Evolutionary conservation across 106 monocot species (phyloP), one percentile per base, ranked within the genome.

Genomic region (Vanilla planifolia): DNA sequence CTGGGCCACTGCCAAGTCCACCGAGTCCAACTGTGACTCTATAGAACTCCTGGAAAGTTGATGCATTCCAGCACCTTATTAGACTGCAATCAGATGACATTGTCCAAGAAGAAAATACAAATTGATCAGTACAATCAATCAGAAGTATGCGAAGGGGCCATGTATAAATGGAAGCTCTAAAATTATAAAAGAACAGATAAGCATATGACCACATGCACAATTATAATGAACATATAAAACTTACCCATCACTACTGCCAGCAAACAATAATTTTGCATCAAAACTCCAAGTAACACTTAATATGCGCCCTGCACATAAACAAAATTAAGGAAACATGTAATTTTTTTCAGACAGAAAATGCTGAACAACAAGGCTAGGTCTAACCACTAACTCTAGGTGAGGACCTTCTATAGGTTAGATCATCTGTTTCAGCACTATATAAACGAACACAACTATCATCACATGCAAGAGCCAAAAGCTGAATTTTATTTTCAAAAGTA

Each of bases 201-300:
- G 5, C 7, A 26, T 33, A 43, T 41, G 16, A 57, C 20, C n/a
- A 1, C 11, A 28, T 1, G 43, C 0, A 25, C 24, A 65, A 19
- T 23, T 46, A 35, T 9, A 57, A 43, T 32, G 27, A 53, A 16
- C 32, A 53, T 32, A 40, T 51, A 14, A 55, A 62, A 78, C 73
- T 59, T 87, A 98, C 96, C 96, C 91, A 66, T 98, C 96, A 69
- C 82, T 92, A 52, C 88, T 92, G 51, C 96, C 96, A 55, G 84
- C 84, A 77, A 88, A 98, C 56, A 98, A 64, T 1, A 60, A 36
- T 26, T 92, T 82, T 32, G 81, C 76, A 85, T 92, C 66, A 40
- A 88, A 66, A 63, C 96, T 98, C 96, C 96, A 98, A 48, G 72
- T 75, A 68, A 92, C 77, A 75, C 96, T 85, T 41, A 98, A 67